These are phyloP conservation scores for Leucocoprinus gongylophorus DNA, from an alignment of 1,284 basidiomycete genomes.

Conservation along the genomic window DNA sequence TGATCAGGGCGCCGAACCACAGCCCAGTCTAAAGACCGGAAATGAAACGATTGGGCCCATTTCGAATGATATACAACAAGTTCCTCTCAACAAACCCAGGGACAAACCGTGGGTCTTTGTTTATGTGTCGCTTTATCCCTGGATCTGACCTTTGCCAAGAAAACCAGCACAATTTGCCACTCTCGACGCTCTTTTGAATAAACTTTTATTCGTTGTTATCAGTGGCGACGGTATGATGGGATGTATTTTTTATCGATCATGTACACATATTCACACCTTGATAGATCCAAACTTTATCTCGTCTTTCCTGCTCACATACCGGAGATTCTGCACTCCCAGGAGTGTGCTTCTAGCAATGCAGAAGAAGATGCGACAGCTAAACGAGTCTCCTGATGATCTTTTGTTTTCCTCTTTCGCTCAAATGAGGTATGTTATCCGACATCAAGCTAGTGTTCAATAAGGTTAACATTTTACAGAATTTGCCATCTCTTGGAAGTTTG, in stretches of 20 bases:
- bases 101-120: slow-evolving; percentile 38
- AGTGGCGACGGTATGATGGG: slow-evolving; percentile 64
- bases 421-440: slow-evolving; percentile 52
- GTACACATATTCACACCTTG: slow-evolving; percentile 6
- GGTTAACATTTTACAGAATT: slow-evolving; percentile 40
- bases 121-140: neutral
- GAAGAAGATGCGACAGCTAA: slow-evolving; percentile 71
- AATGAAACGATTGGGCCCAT: slow-evolving; percentile 4
- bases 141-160: slow-evolving; percentile 25
- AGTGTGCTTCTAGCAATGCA: slow-evolving; percentile 76
- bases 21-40: slow-evolving; percentile 6
- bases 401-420: slow-evolving; percentile 80
- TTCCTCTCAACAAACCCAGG: slow-evolving; percentile 3
- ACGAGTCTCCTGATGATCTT: slow-evolving; percentile 63
- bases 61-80: neutral
- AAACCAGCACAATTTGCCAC: slow-evolving; percentile 65
- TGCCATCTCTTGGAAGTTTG: slow-evolving; percentile 69
- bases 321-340: slow-evolving; percentile 69
- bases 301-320: slow-evolving; percentile 74
- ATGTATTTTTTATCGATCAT: neutral
- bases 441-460: neutral
- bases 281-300: slow-evolving; percentile 67
- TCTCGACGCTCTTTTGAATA: slow-evolving; percentile 69
- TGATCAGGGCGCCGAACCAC: slow-evolving; percentile 13
- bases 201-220: slow-evolving; percentile 64